Base-by-base conservation (phyloP, 345 rosid species). In the Firmiana major region DNA sequence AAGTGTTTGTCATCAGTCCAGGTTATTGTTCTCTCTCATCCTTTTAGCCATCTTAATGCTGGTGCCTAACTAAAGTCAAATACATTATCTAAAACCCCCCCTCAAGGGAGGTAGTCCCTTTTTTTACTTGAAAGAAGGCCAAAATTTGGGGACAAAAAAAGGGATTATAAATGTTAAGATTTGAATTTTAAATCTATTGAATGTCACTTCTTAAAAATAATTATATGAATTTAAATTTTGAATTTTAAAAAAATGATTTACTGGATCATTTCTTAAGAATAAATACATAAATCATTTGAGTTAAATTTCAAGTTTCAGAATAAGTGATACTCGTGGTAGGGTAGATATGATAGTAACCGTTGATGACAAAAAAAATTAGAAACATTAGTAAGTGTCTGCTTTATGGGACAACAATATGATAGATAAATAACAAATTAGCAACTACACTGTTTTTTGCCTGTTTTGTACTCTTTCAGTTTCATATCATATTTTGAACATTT, bases 331-430 rank as follows among this genome's bases (percentile, higher is more conserved):
- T 31, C 1, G 1, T 31, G 34, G 34, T 31, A 31, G 34, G 34
- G 34, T 31, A 31, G 1, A 1, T 31, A 31, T 0, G 34, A 4
- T 36, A 5, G 28, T 42, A 66, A 68, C 12, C 59, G 38, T 43
- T 43, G 68, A 31, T 46, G 48, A 31, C 38, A 48, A 45, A 28
- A 36, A 36, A 36, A 3, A 36, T 36, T 31, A 36, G 40, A 36
- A 36, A 21, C 48, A 75, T 36, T 26, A 22, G 19, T 19, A 34
- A 22, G 49, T 57, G 22, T 36, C 10, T 60, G 70, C 72, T 78
- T 40, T 36, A 24, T 63, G 36, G 12, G 57, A 78, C 81, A 72
- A 36, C 42, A 78, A 72, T 49, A 40, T 72, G 58, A 5, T 42
- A 46, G 45, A 67, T 43, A 26, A 26, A 10, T 40, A 28, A 54